phyloP scores from a whole-genome alignment of 306 rosid genomes.

The Castanea crenata region DNA sequence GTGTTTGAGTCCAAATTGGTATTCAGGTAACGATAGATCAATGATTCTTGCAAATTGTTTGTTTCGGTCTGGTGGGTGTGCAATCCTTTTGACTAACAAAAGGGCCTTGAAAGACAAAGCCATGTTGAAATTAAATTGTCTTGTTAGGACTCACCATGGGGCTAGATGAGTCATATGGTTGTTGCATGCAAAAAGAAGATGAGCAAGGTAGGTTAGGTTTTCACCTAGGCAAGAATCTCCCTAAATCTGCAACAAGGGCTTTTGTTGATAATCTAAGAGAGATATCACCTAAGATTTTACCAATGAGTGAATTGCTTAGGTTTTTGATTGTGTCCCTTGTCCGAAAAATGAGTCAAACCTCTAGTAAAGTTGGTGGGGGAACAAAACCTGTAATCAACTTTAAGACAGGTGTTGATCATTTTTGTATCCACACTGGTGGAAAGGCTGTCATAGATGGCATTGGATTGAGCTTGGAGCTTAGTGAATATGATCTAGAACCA shows the following conservation, averaged over 20 bases:
- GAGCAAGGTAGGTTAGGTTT: slow-evolving; percentile 57
- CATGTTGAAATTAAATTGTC: slow-evolving; percentile 50
- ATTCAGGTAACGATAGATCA: slow-evolving; percentile 68
- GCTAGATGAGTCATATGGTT: slow-evolving; percentile 58
- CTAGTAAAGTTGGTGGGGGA: not conserved
- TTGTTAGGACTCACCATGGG: slow-evolving; percentile 83
- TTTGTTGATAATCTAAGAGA: slow-evolving; percentile 74
- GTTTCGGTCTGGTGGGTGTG: slow-evolving; percentile 78
- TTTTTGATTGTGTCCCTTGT: slow-evolving; percentile 32
- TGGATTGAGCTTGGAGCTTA: slow-evolving; percentile 57
- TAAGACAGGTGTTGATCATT: slow-evolving; percentile 71
- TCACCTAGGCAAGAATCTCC: slow-evolving; percentile 60
- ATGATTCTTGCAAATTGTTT: slow-evolving; percentile 78
- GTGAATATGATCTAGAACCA: slow-evolving; percentile 71
- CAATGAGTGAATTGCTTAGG: slow-evolving; percentile 58
- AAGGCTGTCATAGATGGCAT: slow-evolving; percentile 89
- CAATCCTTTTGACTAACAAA: slow-evolving; percentile 62
- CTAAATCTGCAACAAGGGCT: slow-evolving; percentile 84
- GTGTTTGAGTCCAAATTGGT: slow-evolving; percentile 86
- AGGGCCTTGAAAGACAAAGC: slow-evolving; percentile 37
- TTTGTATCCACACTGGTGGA: slow-evolving; percentile 86
- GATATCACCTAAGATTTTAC: slow-evolving; percentile 65
- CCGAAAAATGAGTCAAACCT: slow-evolving; percentile 25
- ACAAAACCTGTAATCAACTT: slow-evolving; percentile 51
- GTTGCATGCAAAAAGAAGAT: slow-evolving; percentile 79